Conservation (phyloP, 1,139 yeast genomes). For the Taphrina pruni region DNA sequence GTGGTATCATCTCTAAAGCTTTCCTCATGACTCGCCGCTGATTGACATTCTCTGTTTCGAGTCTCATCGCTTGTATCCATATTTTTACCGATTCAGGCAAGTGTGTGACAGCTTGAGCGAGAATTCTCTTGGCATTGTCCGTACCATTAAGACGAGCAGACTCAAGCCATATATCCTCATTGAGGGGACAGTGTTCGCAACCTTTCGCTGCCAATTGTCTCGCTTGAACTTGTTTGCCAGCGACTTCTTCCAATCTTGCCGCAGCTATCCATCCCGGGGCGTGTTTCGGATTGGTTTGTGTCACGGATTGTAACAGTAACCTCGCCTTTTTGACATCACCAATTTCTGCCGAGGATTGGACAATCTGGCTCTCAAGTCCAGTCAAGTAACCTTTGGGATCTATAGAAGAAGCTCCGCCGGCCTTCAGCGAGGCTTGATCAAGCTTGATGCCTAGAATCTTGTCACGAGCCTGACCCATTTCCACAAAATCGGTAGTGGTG, state of each 20-base stretch:
- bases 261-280: constrained; percentile 88
- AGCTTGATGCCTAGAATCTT: constrained; percentile 59
- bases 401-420: constrained; percentile 46
- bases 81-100: constrained; percentile 64
- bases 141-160: constrained; percentile 65
- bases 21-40: constrained; percentile 67
- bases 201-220: constrained; percentile 70
- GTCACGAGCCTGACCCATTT: constrained; percentile 63
- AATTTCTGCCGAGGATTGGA: constrained; percentile 49
- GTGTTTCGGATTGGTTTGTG: constrained; percentile 74
- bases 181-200: constrained; percentile 68
- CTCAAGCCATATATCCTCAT: constrained; percentile 83
- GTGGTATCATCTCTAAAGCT: constrained; percentile 74
- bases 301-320: constrained; percentile 66
- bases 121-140: constrained; percentile 61
- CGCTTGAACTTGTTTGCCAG: constrained; percentile 63
- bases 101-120: constrained; percentile 68
- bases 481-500: constrained; percentile 56
- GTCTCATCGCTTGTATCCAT: constrained; percentile 73
- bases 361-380: constrained; percentile 51
- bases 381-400: constrained; percentile 56
- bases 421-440: constrained; percentile 51
- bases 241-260: constrained; percentile 77
- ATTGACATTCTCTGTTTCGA: constrained; percentile 64
- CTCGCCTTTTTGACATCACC: constrained; percentile 68